Base-by-base conservation (phyloP, 768 basidiomycete genomes). In the Melanogaster broomeanus region DNA sequence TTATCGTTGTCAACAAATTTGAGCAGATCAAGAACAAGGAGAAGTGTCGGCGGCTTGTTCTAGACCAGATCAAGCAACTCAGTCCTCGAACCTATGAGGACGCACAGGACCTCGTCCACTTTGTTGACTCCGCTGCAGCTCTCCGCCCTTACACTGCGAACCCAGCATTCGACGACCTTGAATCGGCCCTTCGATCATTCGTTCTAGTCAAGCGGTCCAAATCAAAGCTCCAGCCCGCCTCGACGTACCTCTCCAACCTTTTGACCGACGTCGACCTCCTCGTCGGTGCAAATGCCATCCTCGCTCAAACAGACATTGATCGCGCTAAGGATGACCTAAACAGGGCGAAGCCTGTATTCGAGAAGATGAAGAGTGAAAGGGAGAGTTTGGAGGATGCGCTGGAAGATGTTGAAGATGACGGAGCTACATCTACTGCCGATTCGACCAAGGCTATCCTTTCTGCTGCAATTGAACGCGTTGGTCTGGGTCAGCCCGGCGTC, bases 1-100 rank as follows among this genome's bases (percentile, higher is more conserved):
- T 99, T 77, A 89, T 98, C 66, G 97, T 98, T 48, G 96, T 98
- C 68, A 99, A 99, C 81, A 93, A 95, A 69, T 99, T 87, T 67
- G 93, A 93, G 62, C 88, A 92, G 66, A 96, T 98, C 73, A 83
- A 85, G 67, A 90, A 98, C 77, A 97, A 98, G 75, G 90, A 88
- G 43, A 88, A 92, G 69, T 98, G 97, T 72, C 82, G 84, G 62
- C 80, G 90, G 37, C 71, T 86, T 28, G 88, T 99, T 40, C 80
- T 97, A 24, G 94, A 98, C 52, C 96, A 98, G 70, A 93, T 99
- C 78, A 88, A 84, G 66, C 81, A 89, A 59, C 81, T 98, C 59
- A 93, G 89, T 62, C 96, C 97, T n/a, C 74, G 82, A 45, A 98
- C 97, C 0, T 92, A 85, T 65, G 90, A 93, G 48, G 91, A 97